Conservation (phyloP, 352 stramenopile species). For the Stramenopiles sp. region DNA sequence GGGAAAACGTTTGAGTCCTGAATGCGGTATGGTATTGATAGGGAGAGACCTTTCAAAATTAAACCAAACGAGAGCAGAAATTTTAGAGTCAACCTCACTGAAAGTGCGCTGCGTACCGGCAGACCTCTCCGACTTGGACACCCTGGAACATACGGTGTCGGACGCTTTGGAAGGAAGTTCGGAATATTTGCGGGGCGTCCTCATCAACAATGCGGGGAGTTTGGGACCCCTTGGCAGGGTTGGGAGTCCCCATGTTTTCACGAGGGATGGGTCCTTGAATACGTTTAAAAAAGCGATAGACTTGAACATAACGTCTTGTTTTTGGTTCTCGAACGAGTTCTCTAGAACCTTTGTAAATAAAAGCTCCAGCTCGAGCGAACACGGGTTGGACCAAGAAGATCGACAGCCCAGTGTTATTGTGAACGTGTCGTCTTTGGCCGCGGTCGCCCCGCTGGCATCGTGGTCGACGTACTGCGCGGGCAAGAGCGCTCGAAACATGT, state of each 20-base stretch:
- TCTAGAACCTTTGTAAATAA: no score
- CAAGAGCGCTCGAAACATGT: slow-evolving; percentile 63
- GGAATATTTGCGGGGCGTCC: slow-evolving; percentile 31
- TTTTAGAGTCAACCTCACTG: no score
- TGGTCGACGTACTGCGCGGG: slow-evolving; percentile 52
- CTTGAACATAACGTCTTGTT: slow-evolving; percentile 53
- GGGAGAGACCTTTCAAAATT: no score
- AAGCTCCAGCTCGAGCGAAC: no score
- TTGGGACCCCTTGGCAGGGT: slow-evolving; percentile 36
- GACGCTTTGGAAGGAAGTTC: no score
- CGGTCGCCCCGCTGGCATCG: slow-evolving; percentile 47
- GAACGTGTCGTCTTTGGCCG: slow-evolving; percentile 59
- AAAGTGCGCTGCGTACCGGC: no score
- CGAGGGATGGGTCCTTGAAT: slow-evolving; percentile 32
- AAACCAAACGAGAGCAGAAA: no score
- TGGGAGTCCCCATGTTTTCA: slow-evolving; percentile 20
- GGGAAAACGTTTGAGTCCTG: no score
- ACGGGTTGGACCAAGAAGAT: no score
- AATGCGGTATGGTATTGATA: no score
- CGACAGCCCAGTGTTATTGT: slow-evolving; percentile 35
- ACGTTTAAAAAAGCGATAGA: slow-evolving; percentile 39
- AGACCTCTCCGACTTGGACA: no score
- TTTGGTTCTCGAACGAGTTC: slow-evolving; percentile 55
- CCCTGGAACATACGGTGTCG: no score
- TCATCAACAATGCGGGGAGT: slow-evolving; percentile 59